A percentile compares a stretch with the other conserved stretches of the same genome.
These are phyloP conservation scores for Fusarium nurragi DNA, from an alignment of 2,329 filamentous ascomycete genomes.

Conservation along the genomic window DNA sequence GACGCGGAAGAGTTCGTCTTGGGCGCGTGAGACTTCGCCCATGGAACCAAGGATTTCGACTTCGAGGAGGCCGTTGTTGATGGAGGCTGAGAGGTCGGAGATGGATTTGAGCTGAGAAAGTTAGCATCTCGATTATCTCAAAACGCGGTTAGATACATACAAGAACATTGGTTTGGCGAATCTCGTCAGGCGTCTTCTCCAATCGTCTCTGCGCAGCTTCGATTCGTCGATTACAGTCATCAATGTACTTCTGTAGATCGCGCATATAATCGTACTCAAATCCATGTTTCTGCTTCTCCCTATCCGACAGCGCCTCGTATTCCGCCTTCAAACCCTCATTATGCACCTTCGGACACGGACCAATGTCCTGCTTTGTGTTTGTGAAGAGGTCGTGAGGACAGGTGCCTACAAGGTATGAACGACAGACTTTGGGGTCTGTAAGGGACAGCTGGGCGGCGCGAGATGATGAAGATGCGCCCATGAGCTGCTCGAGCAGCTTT, in stretches of 20 bases:
- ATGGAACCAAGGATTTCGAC: conserved; percentile 85
- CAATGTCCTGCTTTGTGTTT: conserved; percentile 97
- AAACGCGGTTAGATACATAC: conserved; percentile 49
- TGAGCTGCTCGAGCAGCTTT: conserved; percentile 97
- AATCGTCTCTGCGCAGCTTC: conserved; percentile 87
- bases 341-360: conserved; percentile 87
- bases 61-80: conserved; percentile 85
- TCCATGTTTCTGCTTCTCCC: conserved; percentile 79
- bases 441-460: conserved; percentile 85
- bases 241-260: conserved; percentile 95
- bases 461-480: conserved; percentile 78
- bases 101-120: conserved; percentile 75
- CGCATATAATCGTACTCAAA: conserved; percentile 98
- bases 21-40: conserved; percentile 80
- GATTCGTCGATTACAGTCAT: conserved; percentile 94
- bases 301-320: conserved; percentile 77
- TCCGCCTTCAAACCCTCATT: conserved; percentile 88
- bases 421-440: conserved; percentile 92
- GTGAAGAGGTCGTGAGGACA: conserved; percentile 99
- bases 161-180: conserved; percentile 90
- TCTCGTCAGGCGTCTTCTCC: conserved; percentile 98
- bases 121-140: conserved; percentile 14
- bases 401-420: conserved; percentile 90
- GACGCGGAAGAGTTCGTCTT: conserved; percentile 89
- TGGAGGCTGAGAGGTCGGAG: conserved; percentile 78